phyloP scores from a whole-genome alignment of 345 rosid species.

The Corchorus capsularis region DNA sequence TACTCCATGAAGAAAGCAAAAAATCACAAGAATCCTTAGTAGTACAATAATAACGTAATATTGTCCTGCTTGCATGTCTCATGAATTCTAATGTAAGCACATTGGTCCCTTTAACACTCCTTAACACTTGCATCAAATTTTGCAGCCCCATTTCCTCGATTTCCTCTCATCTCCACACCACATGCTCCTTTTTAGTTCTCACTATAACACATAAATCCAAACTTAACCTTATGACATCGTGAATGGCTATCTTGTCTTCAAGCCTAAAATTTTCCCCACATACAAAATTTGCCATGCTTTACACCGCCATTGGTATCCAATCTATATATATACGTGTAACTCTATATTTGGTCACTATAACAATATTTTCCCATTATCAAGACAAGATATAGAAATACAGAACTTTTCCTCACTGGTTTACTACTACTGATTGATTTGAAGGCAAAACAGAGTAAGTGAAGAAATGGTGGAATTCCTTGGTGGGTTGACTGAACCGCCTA shows the following conservation, averaged over 20 bases:
- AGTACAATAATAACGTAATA: no score
- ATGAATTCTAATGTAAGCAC: not conserved
- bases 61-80: not conserved
- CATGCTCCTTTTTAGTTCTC: not conserved
- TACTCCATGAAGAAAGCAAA: no score
- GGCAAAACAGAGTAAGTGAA: not conserved
- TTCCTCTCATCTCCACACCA: not conserved
- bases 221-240: not conserved
- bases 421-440: not conserved
- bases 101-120: not conserved
- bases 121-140: not conserved
- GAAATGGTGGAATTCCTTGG: constrained; percentile 17
- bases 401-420: not conserved
- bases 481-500: constrained; percentile 15
- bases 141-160: not conserved
- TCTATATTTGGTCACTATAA: not conserved
- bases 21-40: not conserved
- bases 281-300: not conserved
- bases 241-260: not conserved
- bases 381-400: not conserved
- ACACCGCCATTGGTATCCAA: constrained; percentile 9
- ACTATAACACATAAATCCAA: not conserved
- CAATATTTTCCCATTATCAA: not conserved
- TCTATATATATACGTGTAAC: not conserved
- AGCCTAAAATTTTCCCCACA: not conserved